These are phyloP conservation scores for Trichoderma aggressivum DNA, from an alignment of 2,329 filamentous ascomycete species.

Conservation along the genomic window DNA sequence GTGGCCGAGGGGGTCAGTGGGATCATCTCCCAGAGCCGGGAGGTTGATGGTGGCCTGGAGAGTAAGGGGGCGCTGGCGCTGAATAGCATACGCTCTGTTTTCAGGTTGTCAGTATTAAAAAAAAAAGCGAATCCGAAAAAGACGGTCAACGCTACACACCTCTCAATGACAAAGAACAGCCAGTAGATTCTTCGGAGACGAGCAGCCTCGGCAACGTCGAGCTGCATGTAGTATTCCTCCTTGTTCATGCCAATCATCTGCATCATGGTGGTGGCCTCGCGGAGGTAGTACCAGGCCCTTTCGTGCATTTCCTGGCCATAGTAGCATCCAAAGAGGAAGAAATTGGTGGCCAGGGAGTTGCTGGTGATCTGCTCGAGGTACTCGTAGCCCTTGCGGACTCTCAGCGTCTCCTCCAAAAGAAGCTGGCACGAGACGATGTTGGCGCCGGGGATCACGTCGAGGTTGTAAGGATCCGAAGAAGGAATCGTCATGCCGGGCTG, in stretches of 20 bases:
- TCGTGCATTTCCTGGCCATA: conserved; percentile 70
- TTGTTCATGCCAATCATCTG: conserved; percentile 59
- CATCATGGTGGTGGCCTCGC: conserved; percentile 70
- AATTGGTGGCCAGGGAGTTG: conserved; percentile 67
- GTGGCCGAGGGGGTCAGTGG: conserved; percentile 51
- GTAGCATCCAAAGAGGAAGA: conserved; percentile 72
- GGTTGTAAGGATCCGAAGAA: conserved; percentile 52
- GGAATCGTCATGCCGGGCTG: conserved; percentile 65
- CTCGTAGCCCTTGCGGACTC: conserved; percentile 62
- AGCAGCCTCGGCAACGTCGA: conserved; percentile 57
- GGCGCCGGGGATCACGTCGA: conserved; percentile 55
- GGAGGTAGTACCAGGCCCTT: conserved; percentile 74
- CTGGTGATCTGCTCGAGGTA: conserved; percentile 55
- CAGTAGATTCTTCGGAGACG: conserved; percentile 67
- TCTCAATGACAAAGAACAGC: conserved; percentile 69
- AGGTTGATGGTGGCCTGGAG: conserved; percentile 66
- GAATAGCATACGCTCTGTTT: conserved; percentile 63
- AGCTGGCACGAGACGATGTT: conserved; percentile 63
- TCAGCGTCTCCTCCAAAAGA: conserved; percentile 63
- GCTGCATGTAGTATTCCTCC: conserved; percentile 59
- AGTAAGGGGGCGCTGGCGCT: conserved; percentile 66
- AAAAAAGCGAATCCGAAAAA: neutral
- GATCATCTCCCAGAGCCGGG: conserved; percentile 61
- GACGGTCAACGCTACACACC: conserved; percentile 42
- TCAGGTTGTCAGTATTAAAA: neutral